Evolutionary conservation across 2,329 filamentous ascomycete species (phyloP).

Genomic region (Aquanectria penicillioides): DNA sequence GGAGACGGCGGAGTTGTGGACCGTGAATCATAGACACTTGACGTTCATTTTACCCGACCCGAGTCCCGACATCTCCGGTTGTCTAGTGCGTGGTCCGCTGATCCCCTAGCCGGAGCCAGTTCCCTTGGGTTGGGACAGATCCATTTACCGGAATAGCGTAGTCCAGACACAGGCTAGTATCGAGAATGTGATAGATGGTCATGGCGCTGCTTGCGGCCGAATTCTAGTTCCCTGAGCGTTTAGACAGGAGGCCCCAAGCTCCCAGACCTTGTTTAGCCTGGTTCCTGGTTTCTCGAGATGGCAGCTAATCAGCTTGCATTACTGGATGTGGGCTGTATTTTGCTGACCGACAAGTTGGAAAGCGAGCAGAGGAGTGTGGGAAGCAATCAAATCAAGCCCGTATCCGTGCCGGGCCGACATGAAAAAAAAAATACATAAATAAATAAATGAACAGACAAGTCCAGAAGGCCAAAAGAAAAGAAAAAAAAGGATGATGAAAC

Average conservation of each 20-base stretch:
- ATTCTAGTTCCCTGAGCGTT: constrained; percentile 2
- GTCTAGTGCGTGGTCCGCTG: constrained; percentile 2
- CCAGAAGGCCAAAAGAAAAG: not conserved
- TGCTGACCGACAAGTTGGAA: constrained; percentile 1
- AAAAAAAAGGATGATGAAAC: not conserved
- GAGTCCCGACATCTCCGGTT: not conserved
- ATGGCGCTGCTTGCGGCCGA: constrained; percentile 10
- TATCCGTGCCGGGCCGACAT: too few relatives aligned
- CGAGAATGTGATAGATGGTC: constrained; percentile 1
- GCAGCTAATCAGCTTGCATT: not conserved
- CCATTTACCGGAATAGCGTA: not conserved
- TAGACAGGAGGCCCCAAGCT: constrained; percentile 12
- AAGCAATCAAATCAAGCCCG: too few relatives aligned
- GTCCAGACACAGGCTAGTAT: not conserved
- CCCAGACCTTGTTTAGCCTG: not conserved
- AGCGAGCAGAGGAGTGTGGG: not conserved
- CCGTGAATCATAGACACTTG: not conserved
- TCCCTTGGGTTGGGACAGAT: not conserved
- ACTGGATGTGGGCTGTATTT: not conserved
- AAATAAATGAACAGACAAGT: too few relatives aligned
- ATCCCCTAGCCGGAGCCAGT: not conserved
- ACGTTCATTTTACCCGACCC: constrained; percentile 12
- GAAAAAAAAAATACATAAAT: too few relatives aligned
- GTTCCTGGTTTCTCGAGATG: not conserved
- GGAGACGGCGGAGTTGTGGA: not conserved